A percentile compares a stretch with the other conserved stretches of the same genome.
phyloP scores from a whole-genome alignment of 306 rosid genomes.

The Trichosanthes cucumerina region DNA sequence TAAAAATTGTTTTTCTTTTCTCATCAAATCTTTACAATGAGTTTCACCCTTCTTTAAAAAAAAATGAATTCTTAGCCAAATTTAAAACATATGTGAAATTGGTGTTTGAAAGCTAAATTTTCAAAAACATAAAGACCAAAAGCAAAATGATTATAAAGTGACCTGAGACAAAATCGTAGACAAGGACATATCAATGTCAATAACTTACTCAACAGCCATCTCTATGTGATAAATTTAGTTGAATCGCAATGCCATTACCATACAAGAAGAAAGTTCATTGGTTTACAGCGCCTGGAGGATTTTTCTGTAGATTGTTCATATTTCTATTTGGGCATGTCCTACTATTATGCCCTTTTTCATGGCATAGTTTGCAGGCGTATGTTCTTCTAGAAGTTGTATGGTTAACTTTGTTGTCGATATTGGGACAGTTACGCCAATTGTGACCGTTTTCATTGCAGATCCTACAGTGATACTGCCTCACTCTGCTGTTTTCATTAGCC shows the following conservation, averaged over 20 bases:
- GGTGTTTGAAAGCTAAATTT: too few species aligned
- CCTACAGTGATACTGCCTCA: slow-evolving; percentile 37
- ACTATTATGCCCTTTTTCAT: slow-evolving; percentile 48
- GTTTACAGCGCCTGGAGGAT: slow-evolving; percentile 10
- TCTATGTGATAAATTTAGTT: neutral
- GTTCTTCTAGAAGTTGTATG: slow-evolving; percentile 9
- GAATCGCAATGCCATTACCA: neutral
- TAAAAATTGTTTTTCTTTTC: too few species aligned
- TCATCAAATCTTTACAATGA: too few species aligned
- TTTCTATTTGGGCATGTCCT: slow-evolving; percentile 59
- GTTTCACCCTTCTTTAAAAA: too few species aligned
- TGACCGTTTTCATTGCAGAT: slow-evolving; percentile 53
- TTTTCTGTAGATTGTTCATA: slow-evolving; percentile 17
- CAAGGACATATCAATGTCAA: too few species aligned
- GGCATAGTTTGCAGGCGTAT: slow-evolving; percentile 53
- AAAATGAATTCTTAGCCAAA: too few species aligned
- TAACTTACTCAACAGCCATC: neutral
- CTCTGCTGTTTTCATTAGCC: slow-evolving; percentile 17
- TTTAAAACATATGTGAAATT: too few species aligned
- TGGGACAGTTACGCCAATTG: slow-evolving; percentile 48
- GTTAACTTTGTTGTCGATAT: slow-evolving; percentile 9
- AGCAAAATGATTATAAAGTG: too few species aligned
- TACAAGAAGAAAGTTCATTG: neutral
- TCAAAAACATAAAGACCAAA: too few species aligned
- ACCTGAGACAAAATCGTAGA: too few species aligned